Conservation (phyloP, 2,329 filamentous ascomycete species). For the Ceratocystis cubensis region DNA sequence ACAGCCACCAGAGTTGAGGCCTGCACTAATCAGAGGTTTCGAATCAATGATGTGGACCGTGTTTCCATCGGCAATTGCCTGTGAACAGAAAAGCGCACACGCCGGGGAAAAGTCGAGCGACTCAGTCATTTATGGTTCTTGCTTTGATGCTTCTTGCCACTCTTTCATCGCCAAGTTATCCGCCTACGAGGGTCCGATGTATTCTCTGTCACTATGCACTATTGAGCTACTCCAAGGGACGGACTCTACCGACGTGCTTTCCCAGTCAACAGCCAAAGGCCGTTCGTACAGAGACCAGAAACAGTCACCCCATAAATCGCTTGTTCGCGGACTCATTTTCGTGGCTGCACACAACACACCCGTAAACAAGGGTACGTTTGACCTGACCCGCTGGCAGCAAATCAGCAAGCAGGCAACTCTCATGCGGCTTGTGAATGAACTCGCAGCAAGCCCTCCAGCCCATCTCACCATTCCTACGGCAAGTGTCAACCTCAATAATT, state of each 20-base stretch:
- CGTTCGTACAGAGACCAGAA: neutral
- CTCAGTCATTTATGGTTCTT: neutral
- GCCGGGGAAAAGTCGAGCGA: neutral
- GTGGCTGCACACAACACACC: conserved; percentile 13
- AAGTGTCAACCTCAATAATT: neutral
- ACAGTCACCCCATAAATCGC: neutral
- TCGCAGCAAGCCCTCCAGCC: neutral
- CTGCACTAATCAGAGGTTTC: conserved; percentile 11
- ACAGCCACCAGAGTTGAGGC: neutral
- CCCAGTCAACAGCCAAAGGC: neutral
- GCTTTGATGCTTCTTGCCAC: neutral
- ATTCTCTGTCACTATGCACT: conserved; percentile 11
- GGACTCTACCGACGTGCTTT: neutral
- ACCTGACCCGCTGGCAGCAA: conserved; percentile 14
- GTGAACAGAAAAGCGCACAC: neutral
- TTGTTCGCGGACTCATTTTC: conserved; percentile 8
- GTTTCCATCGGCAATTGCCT: conserved; percentile 13
- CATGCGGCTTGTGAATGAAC: conserved; percentile 7
- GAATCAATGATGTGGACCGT: conserved; percentile 18
- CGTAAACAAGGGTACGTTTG: conserved; percentile 9
- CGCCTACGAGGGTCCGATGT: conserved; percentile 15
- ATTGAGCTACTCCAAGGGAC: neutral
- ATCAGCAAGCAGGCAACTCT: conserved; percentile 16
- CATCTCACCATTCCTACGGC: neutral
- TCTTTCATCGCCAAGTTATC: conserved; percentile 2